Evolutionary conservation across 2,329 filamentous ascomycete species (phyloP), one percentile per base, ranked within the genome.

Genomic region (Hymenoscyphus infarciens): DNA sequence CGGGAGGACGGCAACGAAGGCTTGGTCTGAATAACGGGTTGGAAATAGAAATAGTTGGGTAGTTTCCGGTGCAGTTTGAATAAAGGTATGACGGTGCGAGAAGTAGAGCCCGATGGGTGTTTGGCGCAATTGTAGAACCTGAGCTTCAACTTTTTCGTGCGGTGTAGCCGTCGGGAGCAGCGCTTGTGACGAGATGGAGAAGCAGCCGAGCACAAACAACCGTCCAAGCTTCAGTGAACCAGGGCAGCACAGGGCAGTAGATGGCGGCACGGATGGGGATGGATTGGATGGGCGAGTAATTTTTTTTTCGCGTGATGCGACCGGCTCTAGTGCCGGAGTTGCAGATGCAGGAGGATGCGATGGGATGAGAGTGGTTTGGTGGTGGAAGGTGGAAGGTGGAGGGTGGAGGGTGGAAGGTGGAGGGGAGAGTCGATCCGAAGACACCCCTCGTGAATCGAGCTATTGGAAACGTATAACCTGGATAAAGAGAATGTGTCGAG

Each of bases 111-210:
- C n/a, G 56, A n/a, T 60, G 38, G 22, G 59, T 60, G 55, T 57
- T 53, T 57, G 33, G 29, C 56, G 61, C 56, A 64, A 62, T 65
- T 62, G 61, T 63, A 63, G 58, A 66, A 55, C 53, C 31, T 52
- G 55, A 42, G 27, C 33, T 35, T 60, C 54, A 54, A 54, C 58
- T 56, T 65, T 63, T 62, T 68, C 61, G 66, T 61, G 62, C 63
- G 66, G 64, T 69, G 66, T 65, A 66, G 64, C 62, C 61, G 66
- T 67, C 62, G 67, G 67, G 64, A 64, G 60, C 55, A 68, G 67
- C 66, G 68, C 69, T 63, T 66, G 67, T 67, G 67, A 69, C 62
- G 62, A 65, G 65, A 64, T 60, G 22, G 27, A 56, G 55, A 60
- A 53, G 42, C 38, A 57, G 31, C n/a, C n/a, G n/a, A n/a, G n/a